Base-by-base conservation (phyloP, 768 basidiomycete species). In the Lactarius akahatsu region DNA sequence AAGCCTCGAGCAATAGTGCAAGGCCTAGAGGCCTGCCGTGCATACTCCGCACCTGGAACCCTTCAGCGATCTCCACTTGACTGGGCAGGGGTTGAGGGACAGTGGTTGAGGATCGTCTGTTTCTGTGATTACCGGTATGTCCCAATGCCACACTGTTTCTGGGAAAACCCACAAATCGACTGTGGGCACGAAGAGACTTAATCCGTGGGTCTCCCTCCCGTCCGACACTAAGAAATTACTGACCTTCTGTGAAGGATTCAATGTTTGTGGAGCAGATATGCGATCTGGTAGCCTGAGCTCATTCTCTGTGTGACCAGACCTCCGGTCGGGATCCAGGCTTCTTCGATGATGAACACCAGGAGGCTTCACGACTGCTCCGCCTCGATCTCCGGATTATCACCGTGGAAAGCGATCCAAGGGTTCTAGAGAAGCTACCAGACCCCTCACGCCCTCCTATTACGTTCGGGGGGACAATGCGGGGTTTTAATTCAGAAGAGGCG, bases 21-120 rank as follows among this genome's bases (percentile, higher is more conserved):
- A 9, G 82, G 84, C 9, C 72, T 88, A 26, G 78, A 85, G 57
- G 80, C 83, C 6, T 79, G 81, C 11, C 77, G 85, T 10, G 77
- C 82, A n/a, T 82, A 83, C 69, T 86, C 85, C 20, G 84, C 85
- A 11, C 82, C 83, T 15, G 80, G 78, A 20, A 69, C 75, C 60
- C 74, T 72, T 10, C 72, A 75, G 50, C 73, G 74, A 52, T 43
- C 70, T 45, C 70, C 73, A 9, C 69, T 72, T 23, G 89, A 91
- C 72, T 92, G 91, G 91, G 89, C 89, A 23, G 89, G 89, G 13
- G 82, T 91, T 3, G 85, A 87, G 74, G 90, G 90, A 8, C 82
- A 79, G n/a, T 92, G 90, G 90, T 79, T 83, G 69, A 78, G 90
- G 74, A 85, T 86, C 66, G 85, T 91, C 23, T 90, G 84, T 67